Conservation (phyloP, 2,329 filamentous ascomycete genomes). For the Fonsecaea pugnacius region DNA sequence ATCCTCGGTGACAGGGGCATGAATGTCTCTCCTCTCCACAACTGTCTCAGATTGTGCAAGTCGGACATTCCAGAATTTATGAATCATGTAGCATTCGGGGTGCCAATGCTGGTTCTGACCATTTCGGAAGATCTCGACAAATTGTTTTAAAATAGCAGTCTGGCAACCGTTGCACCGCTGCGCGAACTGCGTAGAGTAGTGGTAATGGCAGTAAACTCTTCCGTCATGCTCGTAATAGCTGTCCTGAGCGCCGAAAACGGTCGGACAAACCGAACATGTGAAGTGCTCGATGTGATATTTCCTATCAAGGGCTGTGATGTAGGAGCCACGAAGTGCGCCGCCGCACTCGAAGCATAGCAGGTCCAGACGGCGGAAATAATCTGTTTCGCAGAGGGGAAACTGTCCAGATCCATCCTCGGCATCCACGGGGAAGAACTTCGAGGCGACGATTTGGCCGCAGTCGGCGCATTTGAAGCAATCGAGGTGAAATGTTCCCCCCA, state of each 20-base stretch:
- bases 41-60: conserved; percentile 67
- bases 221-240: conserved; percentile 99
- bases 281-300: conserved; percentile 99
- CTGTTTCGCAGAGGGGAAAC: conserved; percentile 95
- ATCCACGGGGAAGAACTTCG: conserved; percentile 97
- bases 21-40: conserved; percentile 50
- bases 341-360: conserved; percentile 91
- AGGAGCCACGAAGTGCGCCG: conserved; percentile 89
- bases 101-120: conserved; percentile 99
- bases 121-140: conserved; percentile 98
- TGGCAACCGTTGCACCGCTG: conserved; percentile 96
- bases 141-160: conserved; percentile 96
- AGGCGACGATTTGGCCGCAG: conserved; percentile 94
- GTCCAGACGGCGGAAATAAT: conserved; percentile 92
- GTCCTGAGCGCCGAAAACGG: conserved; percentile 96
- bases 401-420: conserved; percentile 80
- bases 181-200: conserved; percentile 97
- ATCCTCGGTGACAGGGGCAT: conserved; percentile 65
- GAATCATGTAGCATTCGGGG: conserved; percentile 99
- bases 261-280: conserved; percentile 94
- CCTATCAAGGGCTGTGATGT: conserved; percentile 94
- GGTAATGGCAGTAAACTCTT: conserved; percentile 96
- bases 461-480: conserved; percentile 98
- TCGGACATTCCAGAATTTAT: conserved; percentile 99
- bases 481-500: conserved; percentile 92